Base-by-base conservation (phyloP, 2,329 filamentous ascomycete species). In the Aciculosporium take region DNA sequence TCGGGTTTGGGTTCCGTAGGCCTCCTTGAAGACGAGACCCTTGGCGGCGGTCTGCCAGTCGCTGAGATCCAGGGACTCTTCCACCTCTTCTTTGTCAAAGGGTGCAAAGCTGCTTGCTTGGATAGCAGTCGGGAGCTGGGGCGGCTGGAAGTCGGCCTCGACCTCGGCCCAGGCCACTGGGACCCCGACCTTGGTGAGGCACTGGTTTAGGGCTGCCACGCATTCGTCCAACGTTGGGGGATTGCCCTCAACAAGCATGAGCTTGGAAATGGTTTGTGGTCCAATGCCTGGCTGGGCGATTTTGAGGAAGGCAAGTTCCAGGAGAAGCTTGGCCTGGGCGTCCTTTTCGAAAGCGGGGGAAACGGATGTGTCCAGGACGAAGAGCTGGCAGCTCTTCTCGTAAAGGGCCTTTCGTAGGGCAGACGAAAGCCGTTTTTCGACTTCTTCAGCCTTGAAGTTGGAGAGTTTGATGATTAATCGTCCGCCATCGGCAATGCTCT, bases 11-110 rank as follows among this genome's bases (percentile, higher is more conserved):
- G 86, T 88, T 47, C 75, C 79, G 56, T 87, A 96, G 1, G 86
- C 89, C 64, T 98, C 91, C 69, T 93, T 94, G 74, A 98, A 98
- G 4, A 76, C 76, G 44, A 98, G 71, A 37, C 81, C 84, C 69
- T 93, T 91, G 46, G 89, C 91, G 39, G 80, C 84, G 36, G 79
- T 72, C 62, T 88, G 74, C 85, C 88, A 94, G 60, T 81, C 74
- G 52, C 75, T 74, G 45, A 94, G 73, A 49, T 63, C 56, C 3
- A 79, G 62, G 3, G 72, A 71, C 20, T 79, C 69, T 60, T 93
- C 86, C 0, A 63, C 51, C 53, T 93, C 84, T 32, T 73, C 67
- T 64, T 89, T 93, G 50, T 84, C 93, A 56, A 87, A 93, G 2
- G 78, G 62, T 39, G 74, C 74, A 56, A 98, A 96, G 69, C 85